phyloP scores from a whole-genome alignment of 108 stramenopile genomes.

The Craspedostauros australis region DNA sequence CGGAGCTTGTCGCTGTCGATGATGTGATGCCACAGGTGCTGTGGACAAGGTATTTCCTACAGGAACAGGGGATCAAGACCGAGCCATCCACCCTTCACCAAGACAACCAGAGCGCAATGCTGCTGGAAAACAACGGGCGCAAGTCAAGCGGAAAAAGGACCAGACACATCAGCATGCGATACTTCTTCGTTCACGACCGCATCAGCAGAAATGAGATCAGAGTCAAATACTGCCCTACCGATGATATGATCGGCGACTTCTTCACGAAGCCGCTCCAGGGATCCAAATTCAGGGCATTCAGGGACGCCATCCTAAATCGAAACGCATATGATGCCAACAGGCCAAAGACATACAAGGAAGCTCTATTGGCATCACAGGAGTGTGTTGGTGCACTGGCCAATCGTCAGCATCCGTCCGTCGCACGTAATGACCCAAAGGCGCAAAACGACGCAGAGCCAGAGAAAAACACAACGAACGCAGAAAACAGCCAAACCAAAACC shows the following conservation, averaged over 20 bases:
- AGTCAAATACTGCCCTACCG: slow-evolving; percentile 8
- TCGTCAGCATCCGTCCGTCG: too few species aligned
- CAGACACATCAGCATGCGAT: slow-evolving; percentile 12
- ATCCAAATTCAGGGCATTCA: too few species aligned
- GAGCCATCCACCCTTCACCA: slow-evolving; percentile 27
- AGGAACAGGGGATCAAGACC: slow-evolving; percentile 34
- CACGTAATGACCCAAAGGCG: too few species aligned
- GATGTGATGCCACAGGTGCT: slow-evolving; percentile 31
- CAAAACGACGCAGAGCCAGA: too few species aligned
- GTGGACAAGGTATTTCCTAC: slow-evolving; percentile 36
- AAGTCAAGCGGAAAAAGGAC: slow-evolving; percentile 4
- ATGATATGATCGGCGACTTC: slow-evolving; percentile 11
- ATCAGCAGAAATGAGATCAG: background rate
- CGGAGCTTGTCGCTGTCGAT: slow-evolving; percentile 21
- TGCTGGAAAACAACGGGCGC: slow-evolving; percentile 15
- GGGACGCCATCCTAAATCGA: too few species aligned
- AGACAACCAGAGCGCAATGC: slow-evolving; percentile 45
- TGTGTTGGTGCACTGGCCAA: too few species aligned
- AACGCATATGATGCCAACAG: too few species aligned
- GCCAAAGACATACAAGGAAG: too few species aligned
- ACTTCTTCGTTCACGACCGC: slow-evolving; percentile 16
- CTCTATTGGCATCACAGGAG: too few species aligned
- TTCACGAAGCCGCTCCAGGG: too few species aligned
- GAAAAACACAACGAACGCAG: too few species aligned
- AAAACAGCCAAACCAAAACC: too few species aligned